Conservation (phyloP, 768 basidiomycete genomes). For the Lentinula sp. region DNA sequence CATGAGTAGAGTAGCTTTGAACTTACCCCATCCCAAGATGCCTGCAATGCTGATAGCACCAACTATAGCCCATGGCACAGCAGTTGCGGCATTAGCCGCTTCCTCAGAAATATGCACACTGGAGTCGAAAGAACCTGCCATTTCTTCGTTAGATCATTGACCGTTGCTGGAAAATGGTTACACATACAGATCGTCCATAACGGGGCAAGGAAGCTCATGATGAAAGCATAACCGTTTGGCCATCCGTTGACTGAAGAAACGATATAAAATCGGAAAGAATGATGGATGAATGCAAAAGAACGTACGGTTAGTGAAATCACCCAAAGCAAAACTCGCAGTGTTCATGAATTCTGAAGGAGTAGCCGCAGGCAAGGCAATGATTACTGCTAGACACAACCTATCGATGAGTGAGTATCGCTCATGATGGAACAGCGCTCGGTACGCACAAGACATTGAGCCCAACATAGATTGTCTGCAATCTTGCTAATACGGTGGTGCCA, state of each 20-base stretch:
- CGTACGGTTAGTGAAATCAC: slow-evolving; percentile 25
- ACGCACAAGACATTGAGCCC: slow-evolving; percentile 31
- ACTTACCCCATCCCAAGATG: slow-evolving; percentile 36
- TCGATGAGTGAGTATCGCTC: background rate
- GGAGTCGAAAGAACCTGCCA: slow-evolving; percentile 31
- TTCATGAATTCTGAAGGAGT: slow-evolving; percentile 31
- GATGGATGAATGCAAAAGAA: slow-evolving; percentile 3
- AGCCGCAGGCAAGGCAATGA: slow-evolving; percentile 33
- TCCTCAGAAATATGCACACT: slow-evolving; percentile 48
- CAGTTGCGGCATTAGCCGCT: slow-evolving; percentile 44
- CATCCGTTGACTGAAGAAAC: slow-evolving; percentile 16
- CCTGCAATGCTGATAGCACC: slow-evolving; percentile 36
- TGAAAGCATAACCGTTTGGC: slow-evolving; percentile 39
- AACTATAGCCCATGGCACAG: slow-evolving; percentile 49
- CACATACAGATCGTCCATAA: slow-evolving; percentile 14
- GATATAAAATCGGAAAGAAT: background rate
- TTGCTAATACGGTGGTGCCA: slow-evolving; percentile 46
- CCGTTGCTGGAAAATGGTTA: slow-evolving; percentile 9
- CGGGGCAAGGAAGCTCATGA: slow-evolving; percentile 21
- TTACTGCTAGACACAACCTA: slow-evolving; percentile 26
- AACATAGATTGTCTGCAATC: slow-evolving; percentile 49
- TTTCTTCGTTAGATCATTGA: slow-evolving; percentile 20
- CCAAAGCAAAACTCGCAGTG: slow-evolving; percentile 30
- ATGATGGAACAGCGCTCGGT: background rate
- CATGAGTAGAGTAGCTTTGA: background rate